These are phyloP conservation scores for Zygosaccharomyces kombuchaensis DNA, from an alignment of 805 yeast species.

Conservation along the genomic window DNA sequence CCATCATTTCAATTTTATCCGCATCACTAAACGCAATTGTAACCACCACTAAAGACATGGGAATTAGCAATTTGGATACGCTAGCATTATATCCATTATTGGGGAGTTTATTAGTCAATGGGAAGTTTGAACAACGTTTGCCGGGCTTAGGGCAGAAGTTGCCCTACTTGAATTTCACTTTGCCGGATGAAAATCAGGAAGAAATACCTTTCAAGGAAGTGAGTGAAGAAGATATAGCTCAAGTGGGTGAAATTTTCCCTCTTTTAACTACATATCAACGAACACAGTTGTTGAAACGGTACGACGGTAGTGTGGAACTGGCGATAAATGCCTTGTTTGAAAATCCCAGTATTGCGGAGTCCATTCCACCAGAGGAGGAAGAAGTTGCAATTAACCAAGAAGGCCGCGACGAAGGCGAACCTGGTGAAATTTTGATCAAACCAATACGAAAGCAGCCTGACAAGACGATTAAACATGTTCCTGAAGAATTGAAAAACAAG, in stretches of 20 bases:
- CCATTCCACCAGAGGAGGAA: constrained; percentile 20
- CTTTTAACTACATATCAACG: constrained; percentile 47
- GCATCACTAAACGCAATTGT: constrained; percentile 43
- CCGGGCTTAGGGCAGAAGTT: constrained; percentile 53
- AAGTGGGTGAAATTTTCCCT: constrained; percentile 60
- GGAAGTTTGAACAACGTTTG: constrained; percentile 40
- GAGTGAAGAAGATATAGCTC: constrained; percentile 38
- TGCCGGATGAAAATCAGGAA: constrained; percentile 1
- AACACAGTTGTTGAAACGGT: constrained; percentile 43
- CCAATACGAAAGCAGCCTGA: constrained; percentile 5
- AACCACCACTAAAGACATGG: constrained; percentile 40
- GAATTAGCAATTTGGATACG: constrained; percentile 40
- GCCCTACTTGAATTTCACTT: constrained; percentile 39
- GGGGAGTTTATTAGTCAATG: constrained; percentile 49
- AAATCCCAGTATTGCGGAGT: constrained; percentile 44
- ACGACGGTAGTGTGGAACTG: constrained; percentile 50
- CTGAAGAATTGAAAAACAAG: constrained; percentile 50
- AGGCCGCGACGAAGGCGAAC: constrained; percentile 13
- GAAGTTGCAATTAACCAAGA: constrained; percentile 5
- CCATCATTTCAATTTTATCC: constrained; percentile 50
- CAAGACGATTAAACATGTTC: constrained; percentile 27
- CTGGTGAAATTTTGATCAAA: constrained; percentile 7
- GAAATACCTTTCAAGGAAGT: constrained; percentile 5
- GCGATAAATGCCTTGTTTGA: constrained; percentile 61
- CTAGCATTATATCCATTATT: constrained; percentile 51